A percentile compares a stretch with the other conserved stretches of the same genome.
Evolutionary conservation across 306 rosid species (phyloP).

Genomic region (Betula pendula): DNA sequence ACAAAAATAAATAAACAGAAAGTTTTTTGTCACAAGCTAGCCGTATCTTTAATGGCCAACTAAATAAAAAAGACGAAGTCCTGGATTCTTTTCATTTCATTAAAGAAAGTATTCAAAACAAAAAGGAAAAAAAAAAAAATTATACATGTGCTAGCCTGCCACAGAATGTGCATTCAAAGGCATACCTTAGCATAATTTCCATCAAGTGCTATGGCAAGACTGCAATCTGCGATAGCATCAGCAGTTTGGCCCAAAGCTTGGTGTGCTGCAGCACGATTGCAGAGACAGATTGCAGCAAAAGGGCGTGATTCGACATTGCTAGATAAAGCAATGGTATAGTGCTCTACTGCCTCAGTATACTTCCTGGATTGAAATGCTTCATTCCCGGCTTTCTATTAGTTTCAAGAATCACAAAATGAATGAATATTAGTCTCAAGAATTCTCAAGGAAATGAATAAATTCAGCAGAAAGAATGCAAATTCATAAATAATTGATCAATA

Average conservation of each 20-base stretch:
- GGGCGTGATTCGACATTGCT: conserved; percentile 67
- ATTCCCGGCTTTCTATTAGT: conserved; percentile 77
- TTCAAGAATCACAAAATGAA: conserved; percentile 24
- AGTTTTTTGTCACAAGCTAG: not conserved
- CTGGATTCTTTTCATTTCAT: not conserved
- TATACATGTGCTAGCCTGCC: not conserved
- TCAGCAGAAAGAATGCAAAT: not conserved
- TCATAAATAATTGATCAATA: not conserved
- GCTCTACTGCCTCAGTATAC: conserved; percentile 71
- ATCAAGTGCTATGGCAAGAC: conserved; percentile 84
- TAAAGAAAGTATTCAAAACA: not conserved
- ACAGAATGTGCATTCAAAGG: conserved; percentile 12
- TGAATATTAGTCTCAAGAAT: conserved; percentile 31
- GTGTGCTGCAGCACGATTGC: conserved; percentile 95
- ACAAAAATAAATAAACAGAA: not conserved
- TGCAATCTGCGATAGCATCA: conserved; percentile 95
- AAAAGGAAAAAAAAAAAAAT: not conserved
- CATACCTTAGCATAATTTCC: conserved; percentile 79
- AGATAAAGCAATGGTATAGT: conserved; percentile 80
- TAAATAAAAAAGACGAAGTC: not conserved
- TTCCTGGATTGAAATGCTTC: conserved; percentile 66
- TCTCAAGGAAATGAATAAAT: not conserved
- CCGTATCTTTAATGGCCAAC: not conserved
- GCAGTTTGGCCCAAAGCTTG: conserved; percentile 85
- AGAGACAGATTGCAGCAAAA: conserved; percentile 81